Evolutionary conservation across 164 flowering plant species (phyloP).

Genomic region (Paratinospora sagittata): DNA sequence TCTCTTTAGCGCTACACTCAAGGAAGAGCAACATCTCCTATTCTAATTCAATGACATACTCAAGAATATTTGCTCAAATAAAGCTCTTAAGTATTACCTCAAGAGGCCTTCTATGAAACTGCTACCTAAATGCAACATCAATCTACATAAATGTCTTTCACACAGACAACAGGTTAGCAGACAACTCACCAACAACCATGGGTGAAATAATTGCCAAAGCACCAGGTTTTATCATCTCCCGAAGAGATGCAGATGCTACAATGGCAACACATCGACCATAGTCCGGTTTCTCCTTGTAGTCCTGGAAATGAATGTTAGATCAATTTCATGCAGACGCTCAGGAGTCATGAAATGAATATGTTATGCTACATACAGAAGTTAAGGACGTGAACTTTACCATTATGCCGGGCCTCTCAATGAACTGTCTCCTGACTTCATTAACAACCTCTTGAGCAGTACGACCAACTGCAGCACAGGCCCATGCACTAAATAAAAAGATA

Average conservation of each 20-base stretch:
- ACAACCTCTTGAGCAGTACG: constrained; percentile 99
- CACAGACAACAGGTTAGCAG: constrained; percentile 2
- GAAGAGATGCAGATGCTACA: constrained; percentile 95
- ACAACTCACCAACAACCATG: constrained; percentile 61
- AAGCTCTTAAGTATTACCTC: not conserved
- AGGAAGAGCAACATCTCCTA: not conserved
- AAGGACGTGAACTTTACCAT: constrained; percentile 56
- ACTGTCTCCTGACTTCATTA: constrained; percentile 95
- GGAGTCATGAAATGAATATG: not conserved
- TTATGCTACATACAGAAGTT: not conserved
- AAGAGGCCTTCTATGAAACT: not conserved
- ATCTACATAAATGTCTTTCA: not conserved
- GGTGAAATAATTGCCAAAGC: constrained; percentile 93
- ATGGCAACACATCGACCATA: constrained; percentile 96
- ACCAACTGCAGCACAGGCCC: constrained; percentile 99
- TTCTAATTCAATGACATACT: too few species aligned
- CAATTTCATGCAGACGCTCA: not conserved
- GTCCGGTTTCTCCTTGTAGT: constrained; percentile 90
- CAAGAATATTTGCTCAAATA: too few species aligned
- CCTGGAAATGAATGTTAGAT: constrained; percentile 35
- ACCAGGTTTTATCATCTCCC: constrained; percentile 99
- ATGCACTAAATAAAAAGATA: constrained; percentile 91
- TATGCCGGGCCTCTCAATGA: constrained; percentile 97
- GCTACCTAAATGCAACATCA: not conserved
- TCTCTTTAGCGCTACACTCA: not conserved